These are phyloP conservation scores for Metschnikowia anglica DNA, from an alignment of 805 yeast genomes.

Conservation along the genomic window DNA sequence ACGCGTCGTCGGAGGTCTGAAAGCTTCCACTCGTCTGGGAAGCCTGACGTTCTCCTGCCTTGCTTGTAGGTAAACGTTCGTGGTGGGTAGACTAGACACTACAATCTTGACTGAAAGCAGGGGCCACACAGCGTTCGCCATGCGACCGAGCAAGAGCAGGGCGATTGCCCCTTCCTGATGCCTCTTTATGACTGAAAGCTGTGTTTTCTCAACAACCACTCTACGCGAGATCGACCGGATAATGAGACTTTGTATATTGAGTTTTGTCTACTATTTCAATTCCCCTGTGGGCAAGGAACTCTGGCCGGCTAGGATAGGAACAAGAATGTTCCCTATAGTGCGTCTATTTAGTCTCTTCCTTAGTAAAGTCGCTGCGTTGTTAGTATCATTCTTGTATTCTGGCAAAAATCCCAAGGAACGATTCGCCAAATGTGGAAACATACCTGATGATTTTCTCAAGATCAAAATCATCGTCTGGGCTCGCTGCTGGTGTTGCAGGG, in stretches of 20 bases:
- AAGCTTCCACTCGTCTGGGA: too few relatives aligned
- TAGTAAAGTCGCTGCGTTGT: conserved; percentile 38
- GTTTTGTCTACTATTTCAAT: not conserved
- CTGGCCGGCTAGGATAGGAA: not conserved
- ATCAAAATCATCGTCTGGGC: conserved; percentile 44
- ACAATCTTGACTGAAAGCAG: too few relatives aligned
- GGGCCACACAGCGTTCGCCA: too few relatives aligned
- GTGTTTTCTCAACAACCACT: not conserved
- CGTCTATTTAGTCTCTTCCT: conserved; percentile 38
- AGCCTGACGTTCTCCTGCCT: too few relatives aligned
- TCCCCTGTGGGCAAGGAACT: too few relatives aligned
- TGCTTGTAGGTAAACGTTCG: too few relatives aligned
- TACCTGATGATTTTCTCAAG: conserved; percentile 44
- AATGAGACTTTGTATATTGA: not conserved
- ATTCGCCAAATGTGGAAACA: conserved; percentile 21
- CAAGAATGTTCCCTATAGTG: not conserved
- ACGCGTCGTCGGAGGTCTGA: too few relatives aligned
- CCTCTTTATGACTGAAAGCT: too few relatives aligned
- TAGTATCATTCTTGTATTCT: not conserved
- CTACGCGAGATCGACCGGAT: too few relatives aligned
- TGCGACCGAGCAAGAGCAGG: too few relatives aligned
- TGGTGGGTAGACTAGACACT: too few relatives aligned
- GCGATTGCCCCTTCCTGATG: too few relatives aligned
- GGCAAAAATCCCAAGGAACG: not conserved
- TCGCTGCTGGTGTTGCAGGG: conserved; percentile 20